phyloP scores from a whole-genome alignment of 257 asterid genomes.

The Fraxinus anomala region DNA sequence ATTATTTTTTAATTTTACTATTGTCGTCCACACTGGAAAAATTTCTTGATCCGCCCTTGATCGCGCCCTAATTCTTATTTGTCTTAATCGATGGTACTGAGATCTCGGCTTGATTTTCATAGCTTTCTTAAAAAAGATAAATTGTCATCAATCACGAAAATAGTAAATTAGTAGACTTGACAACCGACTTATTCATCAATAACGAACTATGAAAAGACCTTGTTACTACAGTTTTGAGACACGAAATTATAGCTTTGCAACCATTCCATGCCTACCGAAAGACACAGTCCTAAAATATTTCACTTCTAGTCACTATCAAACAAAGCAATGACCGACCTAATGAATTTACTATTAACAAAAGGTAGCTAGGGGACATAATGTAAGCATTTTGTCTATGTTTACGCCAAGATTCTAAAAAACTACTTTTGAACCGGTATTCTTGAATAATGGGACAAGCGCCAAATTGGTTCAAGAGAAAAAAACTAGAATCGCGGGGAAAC shows the following conservation, averaged over 20 bases:
- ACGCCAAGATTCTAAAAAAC: not conserved
- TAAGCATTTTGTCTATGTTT: not conserved
- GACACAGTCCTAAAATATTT: too few relatives aligned
- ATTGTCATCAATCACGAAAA: not conserved
- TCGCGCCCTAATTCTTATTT: too few relatives aligned
- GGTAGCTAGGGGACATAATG: not conserved
- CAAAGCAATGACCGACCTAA: too few relatives aligned
- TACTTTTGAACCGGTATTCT: not conserved
- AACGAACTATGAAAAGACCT: too few relatives aligned
- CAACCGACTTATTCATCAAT: not conserved
- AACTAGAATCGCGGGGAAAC: too few relatives aligned
- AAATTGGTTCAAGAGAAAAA: too few relatives aligned
- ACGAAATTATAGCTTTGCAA: not conserved
- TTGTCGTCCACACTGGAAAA: too few relatives aligned
- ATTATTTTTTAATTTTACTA: too few relatives aligned
- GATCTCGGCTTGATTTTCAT: not conserved
- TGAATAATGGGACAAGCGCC: too few relatives aligned
- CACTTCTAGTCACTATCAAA: too few relatives aligned
- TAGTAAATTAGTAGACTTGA: not conserved
- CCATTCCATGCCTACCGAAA: not conserved
- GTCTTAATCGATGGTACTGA: not conserved
- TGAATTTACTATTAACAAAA: not conserved
- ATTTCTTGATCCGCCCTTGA: too few relatives aligned
- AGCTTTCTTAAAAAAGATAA: not conserved
- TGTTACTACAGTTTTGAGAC: not conserved